phyloP scores from a whole-genome alignment of 352 stramenopile genomes.

The Globisporangium megalacanthum region DNA sequence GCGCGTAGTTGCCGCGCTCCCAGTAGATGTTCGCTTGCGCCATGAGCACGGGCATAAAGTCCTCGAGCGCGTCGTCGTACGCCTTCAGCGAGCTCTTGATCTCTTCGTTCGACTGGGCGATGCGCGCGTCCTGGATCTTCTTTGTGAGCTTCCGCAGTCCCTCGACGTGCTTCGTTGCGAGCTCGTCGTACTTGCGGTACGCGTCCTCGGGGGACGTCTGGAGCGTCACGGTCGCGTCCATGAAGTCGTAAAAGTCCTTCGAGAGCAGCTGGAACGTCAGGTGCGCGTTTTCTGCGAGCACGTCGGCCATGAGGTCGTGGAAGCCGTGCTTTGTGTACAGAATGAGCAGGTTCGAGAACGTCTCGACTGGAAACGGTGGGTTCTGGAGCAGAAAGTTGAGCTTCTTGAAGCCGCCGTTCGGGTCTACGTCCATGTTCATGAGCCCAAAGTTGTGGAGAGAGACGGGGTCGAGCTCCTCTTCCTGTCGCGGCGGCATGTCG shows the following conservation, averaged over 20 bases:
- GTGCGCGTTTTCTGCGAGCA: slow-evolving; percentile 93
- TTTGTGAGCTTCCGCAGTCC: slow-evolving; percentile 92
- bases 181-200: slow-evolving; percentile 91
- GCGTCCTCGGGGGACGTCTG: slow-evolving; percentile 93
- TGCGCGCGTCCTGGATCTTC: slow-evolving; percentile 90
- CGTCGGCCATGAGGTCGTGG: slow-evolving; percentile 93
- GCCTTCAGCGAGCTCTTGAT: slow-evolving; percentile 91
- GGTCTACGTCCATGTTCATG: slow-evolving; percentile 94
- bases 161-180: slow-evolving; percentile 93
- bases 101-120: slow-evolving; percentile 89
- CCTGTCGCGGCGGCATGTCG: slow-evolving; percentile 89
- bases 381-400: slow-evolving; percentile 94
- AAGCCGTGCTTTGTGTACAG: slow-evolving; percentile 95
- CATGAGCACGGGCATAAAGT: slow-evolving; percentile 96
- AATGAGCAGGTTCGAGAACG: slow-evolving; percentile 93
- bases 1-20: slow-evolving; percentile 95
- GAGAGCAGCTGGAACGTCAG: slow-evolving; percentile 92
- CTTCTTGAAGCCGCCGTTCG: slow-evolving; percentile 92
- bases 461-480: slow-evolving; percentile 93
- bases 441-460: slow-evolving; percentile 88
- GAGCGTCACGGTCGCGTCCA: slow-evolving; percentile 93
- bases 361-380: slow-evolving; percentile 93
- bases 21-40: slow-evolving; percentile 95
- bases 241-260: slow-evolving; percentile 94
- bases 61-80: slow-evolving; percentile 92